Evolutionary conservation across 2,329 filamentous ascomycete genomes (phyloP).

Genomic region (Penicillium janthinellum): DNA sequence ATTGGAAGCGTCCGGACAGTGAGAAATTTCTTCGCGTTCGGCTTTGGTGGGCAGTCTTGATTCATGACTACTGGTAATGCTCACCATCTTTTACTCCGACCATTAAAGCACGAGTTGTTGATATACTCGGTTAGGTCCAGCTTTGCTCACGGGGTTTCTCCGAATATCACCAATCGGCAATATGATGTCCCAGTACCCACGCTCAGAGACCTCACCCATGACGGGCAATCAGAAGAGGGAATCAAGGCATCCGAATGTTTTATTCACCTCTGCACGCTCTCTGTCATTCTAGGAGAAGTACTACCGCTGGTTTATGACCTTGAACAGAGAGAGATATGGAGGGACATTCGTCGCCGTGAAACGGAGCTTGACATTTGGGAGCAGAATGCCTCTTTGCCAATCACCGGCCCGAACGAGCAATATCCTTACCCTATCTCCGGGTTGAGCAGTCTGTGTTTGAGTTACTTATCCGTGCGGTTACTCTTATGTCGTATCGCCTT

Average conservation of each 20-base stretch:
- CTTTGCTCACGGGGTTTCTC: neutral
- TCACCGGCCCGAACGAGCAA: neutral
- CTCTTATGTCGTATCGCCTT: slow-evolving; percentile 3
- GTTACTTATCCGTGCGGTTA: neutral
- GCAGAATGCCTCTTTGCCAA: neutral
- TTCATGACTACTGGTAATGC: slow-evolving; percentile 3
- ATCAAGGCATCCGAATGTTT: neutral
- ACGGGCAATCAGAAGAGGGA: neutral
- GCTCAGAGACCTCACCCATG: neutral
- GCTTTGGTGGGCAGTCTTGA: slow-evolving; percentile 3
- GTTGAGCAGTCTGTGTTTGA: slow-evolving; percentile 1
- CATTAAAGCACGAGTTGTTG: neutral
- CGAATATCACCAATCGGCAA: slow-evolving; percentile 2
- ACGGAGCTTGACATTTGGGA: slow-evolving; percentile 1
- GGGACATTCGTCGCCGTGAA: slow-evolving; percentile 2
- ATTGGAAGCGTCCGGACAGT: slow-evolving; percentile 1
- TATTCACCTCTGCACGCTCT: slow-evolving; percentile 1
- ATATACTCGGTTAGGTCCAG: neutral
- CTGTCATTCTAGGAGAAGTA: slow-evolving; percentile 1
- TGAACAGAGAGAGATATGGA: slow-evolving; percentile 2
- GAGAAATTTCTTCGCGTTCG: neutral
- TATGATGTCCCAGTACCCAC: slow-evolving; percentile 1
- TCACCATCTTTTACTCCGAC: too few species aligned
- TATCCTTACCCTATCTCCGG: neutral
- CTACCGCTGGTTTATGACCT: slow-evolving; percentile 2